phyloP scores from a whole-genome alignment of 2,329 filamentous ascomycete genomes.

The Helminthosporium solani region DNA sequence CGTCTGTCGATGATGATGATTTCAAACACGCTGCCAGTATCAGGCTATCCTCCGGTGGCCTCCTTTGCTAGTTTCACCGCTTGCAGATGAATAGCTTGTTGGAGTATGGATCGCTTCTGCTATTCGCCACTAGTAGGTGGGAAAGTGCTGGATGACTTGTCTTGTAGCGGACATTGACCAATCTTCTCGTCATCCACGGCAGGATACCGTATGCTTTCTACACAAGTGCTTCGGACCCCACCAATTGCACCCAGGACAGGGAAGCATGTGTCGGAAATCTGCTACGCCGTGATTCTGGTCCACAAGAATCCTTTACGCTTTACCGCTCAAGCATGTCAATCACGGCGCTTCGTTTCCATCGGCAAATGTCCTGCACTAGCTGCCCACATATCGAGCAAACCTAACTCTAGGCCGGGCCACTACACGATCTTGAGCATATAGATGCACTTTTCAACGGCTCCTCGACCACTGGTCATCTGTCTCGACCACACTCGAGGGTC shows the following conservation, averaged over 20 bases:
- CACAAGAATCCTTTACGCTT: neutral
- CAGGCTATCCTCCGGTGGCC: slow-evolving; percentile 5
- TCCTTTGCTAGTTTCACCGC: slow-evolving; percentile 1
- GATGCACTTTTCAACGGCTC: neutral
- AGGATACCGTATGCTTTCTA: slow-evolving; percentile 15
- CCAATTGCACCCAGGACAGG: slow-evolving; percentile 18
- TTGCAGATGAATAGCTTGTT: neutral
- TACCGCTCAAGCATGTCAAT: neutral
- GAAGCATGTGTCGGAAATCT: neutral
- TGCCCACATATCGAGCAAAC: neutral
- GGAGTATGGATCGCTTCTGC: neutral
- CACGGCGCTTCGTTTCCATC: slow-evolving; percentile 1
- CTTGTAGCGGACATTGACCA: slow-evolving; percentile 1
- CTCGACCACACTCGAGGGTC: neutral
- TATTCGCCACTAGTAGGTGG: slow-evolving; percentile 4
- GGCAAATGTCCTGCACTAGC: neutral
- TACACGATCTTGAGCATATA: slow-evolving; percentile 6
- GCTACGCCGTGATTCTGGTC: neutral
- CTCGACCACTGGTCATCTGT: neutral
- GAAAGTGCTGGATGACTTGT: slow-evolving; percentile 3
- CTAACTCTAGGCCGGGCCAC: slow-evolving; percentile 5
- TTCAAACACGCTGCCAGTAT: neutral
- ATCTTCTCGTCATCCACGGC: slow-evolving; percentile 14
- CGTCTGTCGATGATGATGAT: neutral
- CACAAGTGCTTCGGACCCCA: slow-evolving; percentile 17